phyloP scores from a whole-genome alignment of 257 asterid genomes.

The Solanum bulbocastanum region DNA sequence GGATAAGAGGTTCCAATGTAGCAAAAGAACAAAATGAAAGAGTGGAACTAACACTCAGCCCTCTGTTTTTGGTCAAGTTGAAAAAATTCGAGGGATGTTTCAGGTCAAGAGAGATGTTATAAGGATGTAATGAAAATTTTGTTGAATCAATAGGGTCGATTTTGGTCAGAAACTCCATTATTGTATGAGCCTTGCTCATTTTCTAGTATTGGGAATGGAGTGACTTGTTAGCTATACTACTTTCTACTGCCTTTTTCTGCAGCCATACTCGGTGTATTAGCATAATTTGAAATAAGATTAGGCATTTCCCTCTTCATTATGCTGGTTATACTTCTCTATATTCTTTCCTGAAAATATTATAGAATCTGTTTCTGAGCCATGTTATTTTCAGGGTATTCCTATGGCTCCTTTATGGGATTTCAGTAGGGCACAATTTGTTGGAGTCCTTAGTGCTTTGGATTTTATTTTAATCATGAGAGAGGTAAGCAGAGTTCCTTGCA shows the following conservation, averaged over 20 bases:
- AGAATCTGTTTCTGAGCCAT: not conserved
- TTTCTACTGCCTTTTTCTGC: not conserved
- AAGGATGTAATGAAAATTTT: not conserved
- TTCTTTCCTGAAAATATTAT: not conserved
- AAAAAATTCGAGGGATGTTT: not conserved
- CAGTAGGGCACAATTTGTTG: slow-evolving; percentile 64
- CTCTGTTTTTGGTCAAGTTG: not conserved
- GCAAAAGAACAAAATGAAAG: not conserved
- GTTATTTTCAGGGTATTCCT: slow-evolving; percentile 64
- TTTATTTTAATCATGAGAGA: slow-evolving; percentile 85
- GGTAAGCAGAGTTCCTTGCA: slow-evolving; percentile 29
- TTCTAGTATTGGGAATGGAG: not conserved
- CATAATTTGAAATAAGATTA: not conserved
- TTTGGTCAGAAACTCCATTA: not conserved
- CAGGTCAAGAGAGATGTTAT: not conserved
- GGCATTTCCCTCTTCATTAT: not conserved
- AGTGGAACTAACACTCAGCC: not conserved
- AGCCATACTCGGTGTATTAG: not conserved
- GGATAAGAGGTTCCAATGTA: not conserved
- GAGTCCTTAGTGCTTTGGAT: slow-evolving; percentile 83
- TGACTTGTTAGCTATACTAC: not conserved
- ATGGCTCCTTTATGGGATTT: slow-evolving; percentile 87
- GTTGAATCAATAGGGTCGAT: not conserved
- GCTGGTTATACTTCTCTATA: not conserved
- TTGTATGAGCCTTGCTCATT: not conserved